Conservation (phyloP, 169 alveolate species). For the Eimeria nieschulzi region DNA sequence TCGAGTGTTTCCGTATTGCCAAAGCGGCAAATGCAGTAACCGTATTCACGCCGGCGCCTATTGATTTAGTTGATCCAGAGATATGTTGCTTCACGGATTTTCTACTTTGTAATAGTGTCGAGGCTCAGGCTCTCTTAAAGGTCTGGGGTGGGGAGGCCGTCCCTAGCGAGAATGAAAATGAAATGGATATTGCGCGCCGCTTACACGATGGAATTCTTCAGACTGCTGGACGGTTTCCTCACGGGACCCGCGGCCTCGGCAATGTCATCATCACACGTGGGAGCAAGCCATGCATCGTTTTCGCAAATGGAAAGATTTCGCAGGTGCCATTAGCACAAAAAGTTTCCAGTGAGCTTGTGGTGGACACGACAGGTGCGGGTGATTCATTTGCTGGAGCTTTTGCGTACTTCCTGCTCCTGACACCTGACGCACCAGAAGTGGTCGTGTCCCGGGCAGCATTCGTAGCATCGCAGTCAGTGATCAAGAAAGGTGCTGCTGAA, state of each 20-base stretch:
- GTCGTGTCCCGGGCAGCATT: conserved; percentile 66
- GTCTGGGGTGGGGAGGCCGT: conserved; percentile 5
- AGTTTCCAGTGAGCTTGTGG: conserved; percentile 50
- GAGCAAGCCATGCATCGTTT: conserved; percentile 36
- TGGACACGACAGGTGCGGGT: conserved; percentile 79
- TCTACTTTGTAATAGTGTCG: conserved; percentile 66
- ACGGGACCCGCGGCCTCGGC: conserved; percentile 32
- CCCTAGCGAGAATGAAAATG: neutral
- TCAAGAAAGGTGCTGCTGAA: conserved; percentile 69
- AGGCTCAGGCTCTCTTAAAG: conserved; percentile 59
- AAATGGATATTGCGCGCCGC: conserved; percentile 37
- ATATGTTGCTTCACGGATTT: conserved; percentile 69
- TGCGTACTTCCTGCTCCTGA: conserved; percentile 59
- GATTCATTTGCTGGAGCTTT: conserved; percentile 77
- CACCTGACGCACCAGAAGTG: neutral
- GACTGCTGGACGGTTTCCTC: conserved; percentile 38
- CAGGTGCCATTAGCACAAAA: conserved; percentile 46
- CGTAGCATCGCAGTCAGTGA: conserved; percentile 75
- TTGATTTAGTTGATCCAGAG: conserved; percentile 57
- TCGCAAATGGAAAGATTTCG: conserved; percentile 14
- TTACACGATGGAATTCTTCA: conserved; percentile 34
- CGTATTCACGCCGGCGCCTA: conserved; percentile 77
- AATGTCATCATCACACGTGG: conserved; percentile 66
- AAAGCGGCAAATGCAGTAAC: conserved; percentile 63
- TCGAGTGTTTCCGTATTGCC: conserved; percentile 70